Conservation (phyloP, 805 yeast species). For the Candida montana region DNA sequence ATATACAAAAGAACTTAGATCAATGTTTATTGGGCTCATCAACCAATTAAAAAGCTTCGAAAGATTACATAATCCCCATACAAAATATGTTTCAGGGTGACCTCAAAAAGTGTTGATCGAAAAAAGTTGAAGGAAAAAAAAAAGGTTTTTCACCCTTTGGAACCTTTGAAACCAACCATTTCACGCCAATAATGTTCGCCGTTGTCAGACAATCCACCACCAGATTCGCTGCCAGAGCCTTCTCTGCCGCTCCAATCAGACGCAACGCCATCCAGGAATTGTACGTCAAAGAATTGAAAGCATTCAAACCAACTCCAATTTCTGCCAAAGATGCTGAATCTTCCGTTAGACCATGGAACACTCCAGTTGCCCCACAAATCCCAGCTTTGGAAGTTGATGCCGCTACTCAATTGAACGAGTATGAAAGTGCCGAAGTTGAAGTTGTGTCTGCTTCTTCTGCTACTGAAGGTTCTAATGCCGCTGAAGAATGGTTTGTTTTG, state of each 20-base stretch:
- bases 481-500: constrained; percentile 73
- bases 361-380: constrained; percentile 71
- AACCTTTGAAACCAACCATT: neutral
- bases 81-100: too few relatives aligned
- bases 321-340: constrained; percentile 71
- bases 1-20: too few relatives aligned
- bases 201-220: constrained; percentile 19
- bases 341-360: constrained; percentile 75
- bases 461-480: constrained; percentile 35
- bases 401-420: constrained; percentile 59
- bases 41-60: constrained; percentile 1
- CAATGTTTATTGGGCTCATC: too few relatives aligned
- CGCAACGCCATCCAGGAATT: constrained; percentile 71
- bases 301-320: constrained; percentile 78
- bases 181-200: constrained; percentile 18
- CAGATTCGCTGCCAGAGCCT: constrained; percentile 29
- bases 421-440: constrained; percentile 71
- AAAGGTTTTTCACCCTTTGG: constrained; percentile 3
- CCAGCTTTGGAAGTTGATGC: constrained; percentile 71
- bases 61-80: neutral
- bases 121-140: neutral
- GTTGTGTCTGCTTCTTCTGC: constrained; percentile 34
- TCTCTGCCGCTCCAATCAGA: constrained; percentile 31
- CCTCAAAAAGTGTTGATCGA: neutral
- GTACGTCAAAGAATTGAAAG: constrained; percentile 80